phyloP scores from a whole-genome alignment of 345 rosid genomes.

The Diplotaxis tenuifolia region DNA sequence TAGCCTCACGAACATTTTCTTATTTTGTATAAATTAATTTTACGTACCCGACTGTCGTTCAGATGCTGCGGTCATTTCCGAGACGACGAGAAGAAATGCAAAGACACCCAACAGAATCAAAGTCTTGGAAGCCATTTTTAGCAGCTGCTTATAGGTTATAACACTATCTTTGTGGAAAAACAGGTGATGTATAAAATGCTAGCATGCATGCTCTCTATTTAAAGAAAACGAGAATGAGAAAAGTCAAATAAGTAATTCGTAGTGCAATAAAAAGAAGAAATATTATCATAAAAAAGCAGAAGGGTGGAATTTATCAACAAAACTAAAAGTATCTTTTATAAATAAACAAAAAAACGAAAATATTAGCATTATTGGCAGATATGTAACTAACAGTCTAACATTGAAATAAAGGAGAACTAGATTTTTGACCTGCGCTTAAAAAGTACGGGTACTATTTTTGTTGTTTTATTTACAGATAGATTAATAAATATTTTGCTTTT shows the following conservation, averaged over 20 bases:
- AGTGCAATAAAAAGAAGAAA: neutral
- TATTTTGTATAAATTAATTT: neutral
- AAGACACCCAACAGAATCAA: constrained; percentile 19
- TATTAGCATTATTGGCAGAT: too few species aligned
- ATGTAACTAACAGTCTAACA: too few species aligned
- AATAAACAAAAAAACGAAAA: too few species aligned
- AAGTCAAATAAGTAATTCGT: neutral
- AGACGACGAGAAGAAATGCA: constrained; percentile 20
- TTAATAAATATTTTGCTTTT: too few species aligned
- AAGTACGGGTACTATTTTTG: too few species aligned
- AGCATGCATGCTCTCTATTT: neutral
- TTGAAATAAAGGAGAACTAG: too few species aligned
- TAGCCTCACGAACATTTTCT: neutral
- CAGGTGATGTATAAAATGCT: neutral
- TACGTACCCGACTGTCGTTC: neutral
- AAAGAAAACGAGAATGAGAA: neutral
- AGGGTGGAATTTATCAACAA: too few species aligned
- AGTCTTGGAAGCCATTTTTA: constrained; percentile 22
- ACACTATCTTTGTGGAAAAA: neutral
- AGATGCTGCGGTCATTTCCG: constrained; percentile 3
- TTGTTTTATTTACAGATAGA: too few species aligned
- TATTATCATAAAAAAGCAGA: too few species aligned
- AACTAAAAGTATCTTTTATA: too few species aligned
- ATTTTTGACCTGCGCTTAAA: too few species aligned
- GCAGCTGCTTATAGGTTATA: neutral